Conservation (phyloP, 441 rosid genomes). For the Capsella rubella region DNA sequence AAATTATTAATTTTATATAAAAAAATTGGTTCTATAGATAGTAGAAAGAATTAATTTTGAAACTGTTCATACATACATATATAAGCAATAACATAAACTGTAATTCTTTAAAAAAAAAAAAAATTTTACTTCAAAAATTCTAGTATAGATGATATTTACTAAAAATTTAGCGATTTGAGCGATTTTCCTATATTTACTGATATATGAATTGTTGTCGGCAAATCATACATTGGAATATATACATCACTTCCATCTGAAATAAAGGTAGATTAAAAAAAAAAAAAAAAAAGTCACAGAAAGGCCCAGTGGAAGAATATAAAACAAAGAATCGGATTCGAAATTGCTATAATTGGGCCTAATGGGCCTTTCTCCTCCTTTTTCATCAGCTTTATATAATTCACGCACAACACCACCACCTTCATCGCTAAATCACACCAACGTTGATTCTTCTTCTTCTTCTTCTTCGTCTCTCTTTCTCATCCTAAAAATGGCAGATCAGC, state of each 20-base stretch:
- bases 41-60: too few species aligned
- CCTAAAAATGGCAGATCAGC: slow-evolving; percentile 45
- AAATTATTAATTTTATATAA: too few species aligned
- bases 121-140: too few species aligned
- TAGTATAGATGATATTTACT: too few species aligned
- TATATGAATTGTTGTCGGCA: too few species aligned
- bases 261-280: not conserved
- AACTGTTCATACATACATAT: too few species aligned
- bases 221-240: not conserved
- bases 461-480: not conserved
- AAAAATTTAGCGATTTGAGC: too few species aligned
- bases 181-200: too few species aligned
- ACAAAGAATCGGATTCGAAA: slow-evolving; percentile 32
- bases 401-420: not conserved
- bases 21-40: too few species aligned
- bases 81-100: too few species aligned
- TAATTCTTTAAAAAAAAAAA: too few species aligned
- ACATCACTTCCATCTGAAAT: slow-evolving; percentile 8
- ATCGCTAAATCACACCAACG: slow-evolving; percentile 7
- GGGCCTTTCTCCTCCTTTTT: slow-evolving; percentile 9
- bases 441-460: slow-evolving; percentile 6
- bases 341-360: slow-evolving; percentile 3
- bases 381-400: slow-evolving; percentile 29
- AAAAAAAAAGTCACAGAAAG: not conserved
- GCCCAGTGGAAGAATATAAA: slow-evolving; percentile 6